Evolutionary conservation across 768 basidiomycete species (phyloP).

Genomic region (Cystofilobasidium bisporidii): DNA sequence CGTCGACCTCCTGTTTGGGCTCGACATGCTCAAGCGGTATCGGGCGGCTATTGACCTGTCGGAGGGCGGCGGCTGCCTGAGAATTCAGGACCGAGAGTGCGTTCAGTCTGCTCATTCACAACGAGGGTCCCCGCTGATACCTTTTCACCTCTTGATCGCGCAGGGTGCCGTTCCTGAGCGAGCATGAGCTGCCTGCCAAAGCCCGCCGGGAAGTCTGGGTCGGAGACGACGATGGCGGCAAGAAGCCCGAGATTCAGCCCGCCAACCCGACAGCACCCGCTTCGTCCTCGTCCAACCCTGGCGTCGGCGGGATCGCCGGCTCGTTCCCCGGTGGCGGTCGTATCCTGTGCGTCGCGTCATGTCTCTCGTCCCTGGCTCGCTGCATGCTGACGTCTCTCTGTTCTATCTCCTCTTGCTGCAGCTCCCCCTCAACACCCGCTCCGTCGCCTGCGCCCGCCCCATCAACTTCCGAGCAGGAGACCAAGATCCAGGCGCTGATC

Average conservation of each 20-base stretch:
- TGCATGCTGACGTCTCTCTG: background rate
- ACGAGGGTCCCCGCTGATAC: too few relatives aligned
- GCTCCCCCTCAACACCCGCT: conserved; percentile 1
- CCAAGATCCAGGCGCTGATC: conserved; percentile 14
- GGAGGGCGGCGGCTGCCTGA: conserved; percentile 59
- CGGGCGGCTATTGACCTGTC: conserved; percentile 91
- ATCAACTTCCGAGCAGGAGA: background rate
- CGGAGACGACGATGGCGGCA: conserved; percentile 21
- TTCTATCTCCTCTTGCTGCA: background rate
- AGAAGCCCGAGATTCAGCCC: conserved; percentile 29
- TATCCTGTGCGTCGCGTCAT: conserved; percentile 41
- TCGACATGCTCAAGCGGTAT: conserved; percentile 99
- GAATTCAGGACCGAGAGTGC: conserved; percentile 75
- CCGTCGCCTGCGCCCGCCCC: background rate
- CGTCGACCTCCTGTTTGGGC: conserved; percentile 89
- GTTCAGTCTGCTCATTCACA: too few relatives aligned
- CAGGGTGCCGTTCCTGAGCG: conserved; percentile 67
- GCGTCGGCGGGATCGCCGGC: conserved; percentile 27
- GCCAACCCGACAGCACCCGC: conserved; percentile 33
- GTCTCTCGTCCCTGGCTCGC: background rate
- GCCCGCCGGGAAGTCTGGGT: conserved; percentile 41
- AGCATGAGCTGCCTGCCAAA: conserved; percentile 87
- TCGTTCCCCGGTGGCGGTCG: conserved; percentile 63
- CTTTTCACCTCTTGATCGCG: background rate
- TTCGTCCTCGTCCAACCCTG: background rate